phyloP scores from a whole-genome alignment of 2,329 filamentous ascomycete species.

The Erysiphe pulchra region DNA sequence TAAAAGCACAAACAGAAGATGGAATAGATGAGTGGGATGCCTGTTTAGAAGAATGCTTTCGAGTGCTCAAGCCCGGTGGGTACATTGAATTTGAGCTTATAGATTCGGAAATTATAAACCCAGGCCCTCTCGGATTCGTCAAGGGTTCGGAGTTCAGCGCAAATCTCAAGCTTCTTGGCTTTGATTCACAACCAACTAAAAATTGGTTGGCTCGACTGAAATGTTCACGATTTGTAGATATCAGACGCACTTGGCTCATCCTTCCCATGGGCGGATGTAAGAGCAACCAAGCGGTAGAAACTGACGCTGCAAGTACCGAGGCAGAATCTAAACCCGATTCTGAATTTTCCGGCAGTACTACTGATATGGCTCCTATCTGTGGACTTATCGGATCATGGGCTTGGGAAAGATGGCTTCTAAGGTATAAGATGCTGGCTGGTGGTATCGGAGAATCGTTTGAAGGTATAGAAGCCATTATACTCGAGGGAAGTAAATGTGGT shows the following conservation, averaged over 20 bases:
- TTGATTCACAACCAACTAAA: conserved; percentile 66
- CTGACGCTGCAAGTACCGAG: conserved; percentile 16
- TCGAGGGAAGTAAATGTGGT: conserved; percentile 33
- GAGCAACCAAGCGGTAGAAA: conserved; percentile 17
- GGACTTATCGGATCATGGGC: conserved; percentile 68
- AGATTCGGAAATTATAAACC: conserved; percentile 72
- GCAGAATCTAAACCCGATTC: conserved; percentile 31
- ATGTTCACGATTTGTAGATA: conserved; percentile 50
- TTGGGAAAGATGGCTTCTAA: conserved; percentile 92
- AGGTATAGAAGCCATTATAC: conserved; percentile 31
- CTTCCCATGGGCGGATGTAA: conserved; percentile 48
- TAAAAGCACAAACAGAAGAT: conserved; percentile 46
- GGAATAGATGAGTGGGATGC: conserved; percentile 67
- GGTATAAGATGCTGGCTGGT: conserved; percentile 66
- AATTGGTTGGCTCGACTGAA: conserved; percentile 51
- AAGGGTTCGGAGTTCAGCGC: conserved; percentile 83
- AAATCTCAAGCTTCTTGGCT: conserved; percentile 67
- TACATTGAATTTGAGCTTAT: conserved; percentile 78
- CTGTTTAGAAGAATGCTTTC: conserved; percentile 64
- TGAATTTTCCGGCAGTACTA: conserved; percentile 39
- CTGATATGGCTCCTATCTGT: conserved; percentile 46
- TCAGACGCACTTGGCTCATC: conserved; percentile 71
- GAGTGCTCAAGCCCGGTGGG: conserved; percentile 70
- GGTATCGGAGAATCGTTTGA: conserved; percentile 37
- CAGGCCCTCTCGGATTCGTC: conserved; percentile 53